A percentile compares a stretch with the other conserved stretches of the same genome.
phyloP scores from a whole-genome alignment of 2,329 filamentous ascomycete species.

The Immersiporthe knoxdaviesiana region DNA sequence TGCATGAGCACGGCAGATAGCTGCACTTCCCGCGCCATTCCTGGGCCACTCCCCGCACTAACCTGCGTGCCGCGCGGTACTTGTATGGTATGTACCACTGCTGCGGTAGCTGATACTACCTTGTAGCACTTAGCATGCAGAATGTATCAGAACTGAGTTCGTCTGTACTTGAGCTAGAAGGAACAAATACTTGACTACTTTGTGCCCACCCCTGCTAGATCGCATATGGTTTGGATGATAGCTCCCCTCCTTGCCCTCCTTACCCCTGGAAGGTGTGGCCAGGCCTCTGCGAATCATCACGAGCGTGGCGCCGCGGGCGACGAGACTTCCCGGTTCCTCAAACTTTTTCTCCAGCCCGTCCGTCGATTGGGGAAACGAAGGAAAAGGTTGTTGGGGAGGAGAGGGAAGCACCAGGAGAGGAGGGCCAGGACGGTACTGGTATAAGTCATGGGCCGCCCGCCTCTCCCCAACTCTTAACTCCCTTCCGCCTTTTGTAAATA shows the following conservation, averaged over 20 bases:
- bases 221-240: background rate
- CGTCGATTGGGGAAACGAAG: background rate
- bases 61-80: background rate
- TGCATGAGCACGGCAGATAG: background rate
- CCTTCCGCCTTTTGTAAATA: background rate
- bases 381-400: background rate
- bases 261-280: conserved; percentile 9
- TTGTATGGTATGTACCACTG: background rate
- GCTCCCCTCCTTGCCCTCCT: background rate
- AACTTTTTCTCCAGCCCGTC: background rate
- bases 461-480: background rate
- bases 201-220: background rate
- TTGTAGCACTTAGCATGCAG: too few species aligned
- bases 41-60: background rate
- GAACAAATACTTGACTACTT: too few species aligned
- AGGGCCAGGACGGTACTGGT: background rate
- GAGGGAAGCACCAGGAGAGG: background rate
- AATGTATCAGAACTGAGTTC: too few species aligned
- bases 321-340: background rate
- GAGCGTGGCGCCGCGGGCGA: background rate
- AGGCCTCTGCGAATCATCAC: conserved; percentile 1
- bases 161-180: too few species aligned
- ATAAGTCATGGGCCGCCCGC: background rate
- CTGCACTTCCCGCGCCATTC: conserved; percentile 1
- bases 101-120: background rate